phyloP scores from a whole-genome alignment of 2,329 filamentous ascomycete species.

The Cladosporium sp. region DNA sequence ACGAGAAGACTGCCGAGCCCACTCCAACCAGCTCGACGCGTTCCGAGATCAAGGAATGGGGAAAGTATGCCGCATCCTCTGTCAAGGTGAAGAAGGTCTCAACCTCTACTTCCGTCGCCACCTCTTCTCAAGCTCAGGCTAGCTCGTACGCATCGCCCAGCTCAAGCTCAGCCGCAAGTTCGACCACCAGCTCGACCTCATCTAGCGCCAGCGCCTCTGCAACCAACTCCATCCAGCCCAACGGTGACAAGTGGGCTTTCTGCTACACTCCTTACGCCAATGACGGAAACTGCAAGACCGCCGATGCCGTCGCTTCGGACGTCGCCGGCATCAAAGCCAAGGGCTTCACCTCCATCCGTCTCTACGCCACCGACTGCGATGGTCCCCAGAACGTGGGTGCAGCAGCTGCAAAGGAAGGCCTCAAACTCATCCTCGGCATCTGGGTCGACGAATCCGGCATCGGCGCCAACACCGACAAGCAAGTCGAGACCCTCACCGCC shows the following conservation, averaged over 20 bases:
- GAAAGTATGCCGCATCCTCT: background rate
- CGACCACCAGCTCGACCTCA: background rate
- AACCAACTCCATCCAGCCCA: slow-evolving; percentile 24
- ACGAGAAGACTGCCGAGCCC: background rate
- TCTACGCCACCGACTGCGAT: slow-evolving; percentile 90
- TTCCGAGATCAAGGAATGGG: background rate
- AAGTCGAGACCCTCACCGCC: slow-evolving; percentile 67
- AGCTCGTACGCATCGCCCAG: slow-evolving; percentile 22
- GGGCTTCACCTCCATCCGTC: slow-evolving; percentile 64
- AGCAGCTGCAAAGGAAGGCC: slow-evolving; percentile 60
- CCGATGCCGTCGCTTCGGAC: slow-evolving; percentile 36
- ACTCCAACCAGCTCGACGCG: background rate
- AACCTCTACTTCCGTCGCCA: slow-evolving; percentile 20
- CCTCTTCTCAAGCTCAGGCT: slow-evolving; percentile 26
- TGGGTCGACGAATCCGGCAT: slow-evolving; percentile 66
- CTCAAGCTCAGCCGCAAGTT: slow-evolving; percentile 15
- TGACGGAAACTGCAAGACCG: slow-evolving; percentile 41
- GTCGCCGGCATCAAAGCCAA: slow-evolving; percentile 40
- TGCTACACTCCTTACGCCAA: slow-evolving; percentile 47
- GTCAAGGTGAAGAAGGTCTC: background rate
- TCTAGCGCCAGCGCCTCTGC: background rate
- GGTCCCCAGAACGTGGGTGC: slow-evolving; percentile 71
- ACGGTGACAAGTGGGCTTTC: slow-evolving; percentile 46
- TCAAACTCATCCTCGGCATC: slow-evolving; percentile 83
- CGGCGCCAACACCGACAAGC: slow-evolving; percentile 56